These are phyloP conservation scores for Sclerotinia nivalis DNA, from an alignment of 2,329 filamentous ascomycete species.

Conservation along the genomic window DNA sequence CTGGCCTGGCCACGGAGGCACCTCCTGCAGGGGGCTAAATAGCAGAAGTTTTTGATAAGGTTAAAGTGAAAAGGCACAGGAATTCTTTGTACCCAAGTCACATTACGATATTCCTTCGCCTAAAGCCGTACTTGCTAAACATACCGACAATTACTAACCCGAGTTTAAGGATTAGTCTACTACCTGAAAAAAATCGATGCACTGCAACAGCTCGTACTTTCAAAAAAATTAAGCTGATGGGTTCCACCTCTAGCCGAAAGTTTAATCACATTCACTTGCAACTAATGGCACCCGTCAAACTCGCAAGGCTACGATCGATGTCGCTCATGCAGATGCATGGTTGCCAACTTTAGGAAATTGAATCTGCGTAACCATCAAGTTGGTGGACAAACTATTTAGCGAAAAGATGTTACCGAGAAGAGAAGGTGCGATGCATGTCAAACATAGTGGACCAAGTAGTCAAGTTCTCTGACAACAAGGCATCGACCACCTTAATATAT, in stretches of 20 bases:
- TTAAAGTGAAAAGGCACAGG: not conserved
- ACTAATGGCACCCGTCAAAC: not conserved
- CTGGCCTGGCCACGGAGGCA: not conserved
- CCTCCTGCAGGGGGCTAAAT: not conserved
- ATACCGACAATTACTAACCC: not conserved
- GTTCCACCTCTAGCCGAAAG: not conserved
- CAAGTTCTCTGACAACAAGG: not conserved
- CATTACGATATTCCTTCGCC: not conserved
- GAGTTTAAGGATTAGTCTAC: not conserved
- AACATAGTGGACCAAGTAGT: not conserved
- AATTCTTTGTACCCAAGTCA: not conserved
- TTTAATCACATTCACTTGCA: not conserved
- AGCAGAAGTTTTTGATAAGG: not conserved
- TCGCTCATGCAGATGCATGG: not conserved
- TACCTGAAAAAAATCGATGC: not conserved
- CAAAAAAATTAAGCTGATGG: not conserved
- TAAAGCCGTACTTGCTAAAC: not conserved
- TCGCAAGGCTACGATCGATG: not conserved
- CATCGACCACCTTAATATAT: not conserved
- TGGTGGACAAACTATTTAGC: not conserved
- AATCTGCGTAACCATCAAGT: slow-evolving; percentile 9
- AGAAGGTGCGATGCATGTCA: slow-evolving; percentile 1
- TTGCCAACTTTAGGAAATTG: not conserved
- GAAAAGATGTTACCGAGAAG: not conserved
- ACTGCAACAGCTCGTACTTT: not conserved